Conservation (phyloP, 177 flowering plant genomes). For the Vitis hybrid region DNA sequence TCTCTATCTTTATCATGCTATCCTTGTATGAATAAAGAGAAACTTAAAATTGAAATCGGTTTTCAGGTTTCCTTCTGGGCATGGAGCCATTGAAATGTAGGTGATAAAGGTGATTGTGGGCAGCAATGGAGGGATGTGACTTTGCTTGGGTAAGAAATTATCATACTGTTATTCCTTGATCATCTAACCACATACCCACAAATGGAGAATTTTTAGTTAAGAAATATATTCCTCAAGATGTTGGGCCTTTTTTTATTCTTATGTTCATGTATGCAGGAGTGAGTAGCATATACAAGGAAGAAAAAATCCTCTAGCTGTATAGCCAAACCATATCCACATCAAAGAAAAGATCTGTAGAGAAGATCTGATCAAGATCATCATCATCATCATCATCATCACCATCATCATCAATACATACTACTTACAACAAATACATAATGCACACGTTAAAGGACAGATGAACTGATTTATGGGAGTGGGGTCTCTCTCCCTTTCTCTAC, state of each 20-base stretch:
- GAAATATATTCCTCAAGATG: neutral
- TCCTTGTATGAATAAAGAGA: too few relatives aligned
- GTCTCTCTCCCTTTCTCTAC: conserved; percentile 18
- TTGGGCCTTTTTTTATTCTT: neutral
- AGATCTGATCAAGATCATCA: conserved; percentile 38
- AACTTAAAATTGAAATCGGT: too few relatives aligned
- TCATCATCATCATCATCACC: conserved; percentile 27
- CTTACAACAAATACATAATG: conserved; percentile 43
- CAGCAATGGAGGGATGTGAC: conserved; percentile 22
- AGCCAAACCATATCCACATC: conserved; percentile 27
- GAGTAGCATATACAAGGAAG: conserved; percentile 21
- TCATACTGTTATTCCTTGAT: neutral
- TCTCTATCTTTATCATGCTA: too few relatives aligned
- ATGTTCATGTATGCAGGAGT: conserved; percentile 26
- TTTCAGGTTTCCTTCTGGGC: conserved; percentile 30
- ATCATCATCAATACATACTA: conserved; percentile 39
- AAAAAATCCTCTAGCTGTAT: conserved; percentile 36
- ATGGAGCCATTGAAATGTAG: conserved; percentile 44
- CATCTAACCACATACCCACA: neutral
- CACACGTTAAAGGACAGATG: conserved; percentile 39
- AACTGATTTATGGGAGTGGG: conserved; percentile 52
- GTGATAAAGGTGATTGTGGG: conserved; percentile 11
- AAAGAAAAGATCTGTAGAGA: conserved; percentile 32
- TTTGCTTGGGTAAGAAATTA: conserved; percentile 21
- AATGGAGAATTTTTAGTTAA: neutral